A percentile compares a stretch with the other conserved stretches of the same genome.
Conservation (phyloP, 768 basidiomycete genomes). For the Fibroporia radiculosa region DNA sequence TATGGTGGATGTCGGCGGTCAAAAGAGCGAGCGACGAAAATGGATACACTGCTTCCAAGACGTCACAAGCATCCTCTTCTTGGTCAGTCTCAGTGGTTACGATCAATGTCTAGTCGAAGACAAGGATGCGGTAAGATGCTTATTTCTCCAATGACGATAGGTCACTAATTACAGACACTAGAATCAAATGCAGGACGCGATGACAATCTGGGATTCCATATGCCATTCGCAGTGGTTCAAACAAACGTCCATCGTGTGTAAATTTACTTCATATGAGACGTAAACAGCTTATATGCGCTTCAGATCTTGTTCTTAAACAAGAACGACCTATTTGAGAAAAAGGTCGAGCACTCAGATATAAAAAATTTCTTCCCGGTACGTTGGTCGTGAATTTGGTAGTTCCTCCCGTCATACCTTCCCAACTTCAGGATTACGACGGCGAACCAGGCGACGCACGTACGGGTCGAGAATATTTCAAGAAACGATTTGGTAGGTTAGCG, state of each 20-base stretch:
- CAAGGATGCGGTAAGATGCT: constrained; percentile 64
- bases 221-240: constrained; percentile 98
- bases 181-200: constrained; percentile 99
- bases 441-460: constrained; percentile 61
- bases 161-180: constrained; percentile 22
- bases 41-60: constrained; percentile 97
- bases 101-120: constrained; percentile 94
- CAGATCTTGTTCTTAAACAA: constrained; percentile 93
- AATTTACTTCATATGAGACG: background rate
- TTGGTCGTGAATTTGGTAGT: too few species aligned
- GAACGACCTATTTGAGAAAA: constrained; percentile 85
- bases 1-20: constrained; percentile 92
- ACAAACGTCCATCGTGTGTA: constrained; percentile 79
- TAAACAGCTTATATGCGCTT: constrained; percentile 1
- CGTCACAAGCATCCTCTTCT: constrained; percentile 86
- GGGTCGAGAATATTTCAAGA: constrained; percentile 87
- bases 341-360: constrained; percentile 77
- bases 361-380: constrained; percentile 82
- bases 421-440: constrained; percentile 72
- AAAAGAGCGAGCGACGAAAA: constrained; percentile 88
- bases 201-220: constrained; percentile 99
- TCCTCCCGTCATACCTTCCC: background rate
- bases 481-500: constrained; percentile 72
- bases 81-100: constrained; percentile 88
- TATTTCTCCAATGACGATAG: constrained; percentile 1